These are phyloP conservation scores for Mycena kentingensis DNA, from an alignment of 768 basidiomycete species.

Conservation along the genomic window DNA sequence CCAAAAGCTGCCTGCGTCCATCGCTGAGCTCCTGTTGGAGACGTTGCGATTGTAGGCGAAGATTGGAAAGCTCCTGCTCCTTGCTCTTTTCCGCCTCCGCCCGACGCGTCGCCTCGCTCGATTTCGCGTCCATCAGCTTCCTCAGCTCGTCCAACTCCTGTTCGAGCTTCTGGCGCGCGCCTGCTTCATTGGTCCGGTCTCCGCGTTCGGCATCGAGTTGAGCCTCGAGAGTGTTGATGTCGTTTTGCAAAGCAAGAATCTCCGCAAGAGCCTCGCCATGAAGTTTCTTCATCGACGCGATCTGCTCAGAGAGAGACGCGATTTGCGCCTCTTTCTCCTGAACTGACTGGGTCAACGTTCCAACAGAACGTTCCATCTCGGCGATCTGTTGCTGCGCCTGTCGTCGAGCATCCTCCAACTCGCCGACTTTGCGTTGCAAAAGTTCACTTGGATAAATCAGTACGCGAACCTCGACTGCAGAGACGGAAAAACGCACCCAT, in stretches of 20 bases:
- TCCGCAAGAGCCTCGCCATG: slow-evolving; percentile 57
- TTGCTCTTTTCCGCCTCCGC: slow-evolving; percentile 85
- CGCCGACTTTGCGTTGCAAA: slow-evolving; percentile 57
- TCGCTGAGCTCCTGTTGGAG: slow-evolving; percentile 71
- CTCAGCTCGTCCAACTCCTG: slow-evolving; percentile 87
- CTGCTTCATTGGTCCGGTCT: slow-evolving; percentile 47
- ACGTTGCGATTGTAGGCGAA: slow-evolving; percentile 63
- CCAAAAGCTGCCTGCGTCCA: slow-evolving; percentile 59
- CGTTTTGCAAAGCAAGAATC: slow-evolving; percentile 66
- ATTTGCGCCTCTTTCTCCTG: slow-evolving; percentile 77
- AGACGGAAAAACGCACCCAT: slow-evolving; percentile 49
- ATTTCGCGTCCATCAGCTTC: slow-evolving; percentile 79
- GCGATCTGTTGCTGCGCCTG: slow-evolving; percentile 75
- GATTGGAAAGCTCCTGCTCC: slow-evolving; percentile 75
- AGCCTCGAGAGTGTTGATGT: slow-evolving; percentile 63
- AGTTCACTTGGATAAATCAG: slow-evolving; percentile 51
- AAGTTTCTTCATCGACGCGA: slow-evolving; percentile 56
- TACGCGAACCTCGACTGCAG: slow-evolving; percentile 1
- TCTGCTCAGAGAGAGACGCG: slow-evolving; percentile 51
- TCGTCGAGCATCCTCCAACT: slow-evolving; percentile 67
- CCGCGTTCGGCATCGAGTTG: slow-evolving; percentile 63
- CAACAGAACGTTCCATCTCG: slow-evolving; percentile 74
- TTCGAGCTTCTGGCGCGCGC: slow-evolving; percentile 63
- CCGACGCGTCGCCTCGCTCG: slow-evolving; percentile 81
- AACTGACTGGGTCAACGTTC: slow-evolving; percentile 74